These are phyloP conservation scores for Flaveria trinervia DNA, from an alignment of 129 eudicot genomes.

Conservation along the genomic window DNA sequence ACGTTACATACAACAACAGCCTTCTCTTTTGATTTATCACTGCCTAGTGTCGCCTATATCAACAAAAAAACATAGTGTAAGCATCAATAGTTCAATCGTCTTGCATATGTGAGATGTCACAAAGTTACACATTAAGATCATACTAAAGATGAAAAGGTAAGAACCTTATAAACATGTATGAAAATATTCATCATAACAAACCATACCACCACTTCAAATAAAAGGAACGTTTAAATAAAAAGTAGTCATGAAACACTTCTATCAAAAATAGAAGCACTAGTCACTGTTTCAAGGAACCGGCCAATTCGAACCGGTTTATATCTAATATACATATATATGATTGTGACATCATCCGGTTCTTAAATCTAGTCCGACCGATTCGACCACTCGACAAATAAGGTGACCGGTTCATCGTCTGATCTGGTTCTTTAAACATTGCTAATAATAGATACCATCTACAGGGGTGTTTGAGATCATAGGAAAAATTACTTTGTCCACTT, in stretches of 20 bases:
- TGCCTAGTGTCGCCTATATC: slow-evolving; percentile 77
- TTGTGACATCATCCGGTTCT: no score
- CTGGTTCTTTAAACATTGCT: background rate
- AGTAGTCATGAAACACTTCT: background rate
- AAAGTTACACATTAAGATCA: background rate
- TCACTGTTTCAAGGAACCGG: background rate
- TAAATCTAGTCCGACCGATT: no score
- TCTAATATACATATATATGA: background rate
- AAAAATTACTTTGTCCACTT: background rate
- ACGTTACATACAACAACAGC: slow-evolving; percentile 69
- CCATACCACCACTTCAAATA: background rate
- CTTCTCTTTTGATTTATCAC: slow-evolving; percentile 62
- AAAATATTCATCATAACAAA: background rate
- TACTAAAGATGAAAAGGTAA: background rate
- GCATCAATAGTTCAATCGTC: slow-evolving; percentile 1
- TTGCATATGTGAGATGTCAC: background rate
- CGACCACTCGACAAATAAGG: no score
- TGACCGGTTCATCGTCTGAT: no score
- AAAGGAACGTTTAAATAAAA: background rate
- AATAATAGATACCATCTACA: slow-evolving; percentile 10
- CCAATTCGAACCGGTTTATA: background rate
- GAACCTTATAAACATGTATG: background rate
- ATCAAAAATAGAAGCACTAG: slow-evolving; percentile 4
- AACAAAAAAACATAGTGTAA: slow-evolving; percentile 15
- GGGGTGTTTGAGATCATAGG: background rate